Percentiles rank a stretch among this genome's conserved stretches.
Evolutionary conservation across 805 yeast species (phyloP).

Genomic region (Pichia membranifaciens): DNA sequence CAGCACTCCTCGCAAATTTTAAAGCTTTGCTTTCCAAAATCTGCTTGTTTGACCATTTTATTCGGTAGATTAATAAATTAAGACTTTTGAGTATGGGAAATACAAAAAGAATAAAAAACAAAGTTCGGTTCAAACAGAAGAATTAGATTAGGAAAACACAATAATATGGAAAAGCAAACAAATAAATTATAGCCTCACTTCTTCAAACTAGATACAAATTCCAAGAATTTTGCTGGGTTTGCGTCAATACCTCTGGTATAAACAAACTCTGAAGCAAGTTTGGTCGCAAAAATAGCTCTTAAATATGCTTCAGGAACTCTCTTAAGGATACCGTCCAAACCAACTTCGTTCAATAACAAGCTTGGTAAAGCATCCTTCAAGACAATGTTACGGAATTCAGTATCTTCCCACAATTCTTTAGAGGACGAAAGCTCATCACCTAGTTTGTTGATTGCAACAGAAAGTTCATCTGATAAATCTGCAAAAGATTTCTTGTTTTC

Average conservation of each 20-base stretch:
- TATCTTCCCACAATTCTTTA: slow-evolving; percentile 79
- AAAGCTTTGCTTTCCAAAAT: no score
- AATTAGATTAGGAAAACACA: no score
- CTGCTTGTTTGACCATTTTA: no score
- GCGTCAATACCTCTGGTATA: slow-evolving; percentile 76
- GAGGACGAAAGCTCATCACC: slow-evolving; percentile 73
- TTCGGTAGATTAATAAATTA: background rate
- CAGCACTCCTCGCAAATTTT: no score
- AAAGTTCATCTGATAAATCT: slow-evolving; percentile 64
- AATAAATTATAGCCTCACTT: slow-evolving; percentile 22
- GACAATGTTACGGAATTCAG: slow-evolving; percentile 72
- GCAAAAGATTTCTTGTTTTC: slow-evolving; percentile 57
- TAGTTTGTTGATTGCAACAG: slow-evolving; percentile 63
- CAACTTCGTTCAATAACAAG: slow-evolving; percentile 56
- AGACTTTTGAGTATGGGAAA: background rate
- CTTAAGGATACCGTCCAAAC: slow-evolving; percentile 58
- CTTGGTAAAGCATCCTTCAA: slow-evolving; percentile 74
- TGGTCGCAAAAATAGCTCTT: slow-evolving; percentile 83
- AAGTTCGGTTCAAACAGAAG: no score
- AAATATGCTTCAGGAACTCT: slow-evolving; percentile 86
- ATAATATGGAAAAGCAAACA: no score
- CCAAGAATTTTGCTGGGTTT: slow-evolving; percentile 73
- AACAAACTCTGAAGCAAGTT: slow-evolving; percentile 77
- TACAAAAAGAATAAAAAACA: background rate
- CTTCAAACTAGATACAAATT: slow-evolving; percentile 55